Base-by-base conservation (phyloP, 2,329 filamentous ascomycete species). In the Mycosphaerella sp. region DNA sequence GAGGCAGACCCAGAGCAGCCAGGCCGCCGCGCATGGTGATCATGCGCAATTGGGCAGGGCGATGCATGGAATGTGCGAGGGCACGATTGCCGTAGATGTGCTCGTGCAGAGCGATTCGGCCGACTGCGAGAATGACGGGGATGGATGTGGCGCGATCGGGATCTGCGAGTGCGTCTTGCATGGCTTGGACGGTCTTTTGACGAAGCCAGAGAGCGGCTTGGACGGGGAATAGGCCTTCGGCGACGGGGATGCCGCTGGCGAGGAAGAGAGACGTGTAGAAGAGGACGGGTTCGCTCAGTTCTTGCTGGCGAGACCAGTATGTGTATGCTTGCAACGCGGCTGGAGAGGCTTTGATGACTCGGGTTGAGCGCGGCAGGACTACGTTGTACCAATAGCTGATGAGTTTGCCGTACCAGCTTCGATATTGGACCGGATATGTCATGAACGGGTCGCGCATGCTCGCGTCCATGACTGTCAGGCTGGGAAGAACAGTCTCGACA, bases 41-140 rank as follows among this genome's bases (percentile, higher is more conserved):
- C 55, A 58, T 58, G 36, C 54, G 43, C 42, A 50, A 34, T 41
- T 60, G 59, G 7, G 56, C 57, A 17, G 56, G 52, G 5, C 58
- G 50, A 45, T 62, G 58, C 21, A 60, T 54, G 2, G 41, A 46
- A 37, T 59, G 51, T 6, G 59, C 56, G 1, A 57, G 49, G 32
- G 46, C 43, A 9, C 58, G 47, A 41, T 57, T 57, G 13, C 59
- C 59, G 32, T 62, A 62, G 28, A 60, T 59, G 39, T 59, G 54
- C 49, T 62, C 59, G 40, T 62, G 59, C 9, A 62, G 37, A 10
- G 59, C 59, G 5, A 62, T 59, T 3, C 58, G 55, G n/a, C 59
- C 59, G 7, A 62, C 59, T 7, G 58, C 59, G 8, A 59, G 55
- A 21, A 62, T 62, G 17, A 62, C 48, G 1, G 58, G 56, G 17